Evolutionary conservation across 495 filamentous ascomycete species (phyloP), one percentile per base, ranked within the genome.

Genomic region (Podospora anserina): DNA sequence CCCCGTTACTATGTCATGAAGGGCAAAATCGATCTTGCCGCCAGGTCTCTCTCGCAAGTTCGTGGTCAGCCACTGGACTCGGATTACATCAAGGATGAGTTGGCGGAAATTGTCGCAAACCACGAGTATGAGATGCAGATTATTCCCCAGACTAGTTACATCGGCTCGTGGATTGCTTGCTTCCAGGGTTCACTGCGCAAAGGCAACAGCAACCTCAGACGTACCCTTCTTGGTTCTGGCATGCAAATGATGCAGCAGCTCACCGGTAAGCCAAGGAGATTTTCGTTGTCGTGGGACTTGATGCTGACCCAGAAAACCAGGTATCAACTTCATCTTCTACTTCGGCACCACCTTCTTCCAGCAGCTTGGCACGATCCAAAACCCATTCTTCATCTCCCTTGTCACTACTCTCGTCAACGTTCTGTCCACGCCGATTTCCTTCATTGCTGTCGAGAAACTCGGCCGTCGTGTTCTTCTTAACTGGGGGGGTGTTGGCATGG

Each of bases 321-420:
- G 91, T 78, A 88, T 94, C 79, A 94, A 96, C 84, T 94, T 95
- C 81, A 88, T 96, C 80, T 94, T 96, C 84, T 96, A 94, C 83
- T 95, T 90, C 72, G 88, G 88, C 49, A 92, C 90, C 28, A 85
- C 88, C 62, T 94, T 94, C 85, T 91, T 95, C 82, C 81, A 86
- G 74, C 82, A 89, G 54, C 88, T 89, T 9, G 84, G 86, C 65
- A 88, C 89, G 68, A 90, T 94, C 74, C 70, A 71, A 53, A 88
- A 94, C 79, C 87, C 91, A 61, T 96, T 96, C 85, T 77, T 94
- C 59, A 91, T 93, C 72, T 86, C 83, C 66, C 82, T 97, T 68
- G 87, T 96, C 77, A 91, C 88, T 63, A 94, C 90, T 64, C 85
- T 93, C 64, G 91, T 96, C 83, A 97, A 96, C 78, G 91, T 95